Evolutionary conservation across 208 protist genomes (phyloP).

Genomic region (Acanthamoeba lenticulata): DNA sequence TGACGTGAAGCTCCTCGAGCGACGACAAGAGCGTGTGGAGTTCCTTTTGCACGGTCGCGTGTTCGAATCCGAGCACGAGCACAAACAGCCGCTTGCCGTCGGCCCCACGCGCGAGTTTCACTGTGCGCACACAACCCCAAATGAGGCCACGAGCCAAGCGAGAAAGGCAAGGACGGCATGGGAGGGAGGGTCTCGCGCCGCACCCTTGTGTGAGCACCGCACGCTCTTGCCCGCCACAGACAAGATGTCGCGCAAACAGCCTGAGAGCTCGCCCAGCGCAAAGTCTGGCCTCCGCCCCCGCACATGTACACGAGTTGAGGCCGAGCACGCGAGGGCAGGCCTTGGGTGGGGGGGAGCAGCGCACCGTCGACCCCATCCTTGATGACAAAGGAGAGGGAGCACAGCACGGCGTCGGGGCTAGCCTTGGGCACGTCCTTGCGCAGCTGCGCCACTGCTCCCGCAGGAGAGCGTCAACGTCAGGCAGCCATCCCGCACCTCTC

Average conservation of each 20-base stretch:
- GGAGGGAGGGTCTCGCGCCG: neutral
- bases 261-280: constrained; percentile 32
- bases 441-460: neutral
- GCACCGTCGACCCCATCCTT: neutral
- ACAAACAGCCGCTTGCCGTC: neutral
- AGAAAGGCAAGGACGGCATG: neutral
- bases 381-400: constrained; percentile 11
- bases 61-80: neutral
- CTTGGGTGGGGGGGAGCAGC: neutral
- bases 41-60: neutral
- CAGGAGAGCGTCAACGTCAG: neutral
- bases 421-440: neutral
- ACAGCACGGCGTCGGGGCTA: neutral
- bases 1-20: neutral
- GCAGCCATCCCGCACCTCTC: too few species aligned
- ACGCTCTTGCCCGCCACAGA: neutral
- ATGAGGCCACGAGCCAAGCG: neutral
- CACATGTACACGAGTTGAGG: neutral
- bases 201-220: neutral
- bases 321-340: neutral
- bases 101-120: neutral
- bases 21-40: neutral
- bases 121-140: neutral
- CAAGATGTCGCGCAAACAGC: constrained; percentile 17
- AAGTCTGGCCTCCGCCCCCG: neutral